Evolutionary conservation across 345 rosid genomes (phyloP).

Genomic region (Adansonia digitata): DNA sequence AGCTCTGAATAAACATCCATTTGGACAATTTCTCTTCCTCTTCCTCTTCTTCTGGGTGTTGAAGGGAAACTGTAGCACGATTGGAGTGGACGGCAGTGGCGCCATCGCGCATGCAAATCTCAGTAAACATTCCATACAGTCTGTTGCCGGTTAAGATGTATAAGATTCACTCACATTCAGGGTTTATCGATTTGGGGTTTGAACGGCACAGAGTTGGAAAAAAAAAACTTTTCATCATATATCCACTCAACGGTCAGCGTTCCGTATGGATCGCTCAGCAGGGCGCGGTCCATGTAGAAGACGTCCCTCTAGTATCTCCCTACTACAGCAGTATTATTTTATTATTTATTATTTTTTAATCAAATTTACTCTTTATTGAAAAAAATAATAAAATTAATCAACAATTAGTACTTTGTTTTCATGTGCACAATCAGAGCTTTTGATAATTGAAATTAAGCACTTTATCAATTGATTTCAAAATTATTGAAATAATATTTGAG

Average conservation of each 20-base stretch:
- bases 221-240: too few species aligned
- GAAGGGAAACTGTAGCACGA: background rate
- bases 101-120: background rate
- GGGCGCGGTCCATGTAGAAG: background rate
- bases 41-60: constrained; percentile 12
- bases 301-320: background rate
- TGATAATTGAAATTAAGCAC: too few species aligned
- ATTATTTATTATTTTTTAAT: too few species aligned
- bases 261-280: background rate
- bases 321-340: background rate
- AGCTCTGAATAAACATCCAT: constrained; percentile 31
- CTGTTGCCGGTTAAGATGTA: background rate
- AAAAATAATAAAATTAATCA: too few species aligned
- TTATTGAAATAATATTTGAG: too few species aligned
- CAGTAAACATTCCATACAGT: constrained; percentile 25
- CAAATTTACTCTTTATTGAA: too few species aligned
- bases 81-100: constrained; percentile 1
- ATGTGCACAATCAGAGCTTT: too few species aligned
- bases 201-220: background rate
- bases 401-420: too few species aligned
- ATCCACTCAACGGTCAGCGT: background rate
- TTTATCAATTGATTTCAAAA: too few species aligned
- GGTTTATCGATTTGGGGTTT: background rate
- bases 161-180: background rate
- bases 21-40: constrained; percentile 15